Percentiles rank a stretch among this genome's conserved stretches.
Evolutionary conservation across 1,284 basidiomycete genomes (phyloP).

Genomic region (Tremellales sp.): DNA sequence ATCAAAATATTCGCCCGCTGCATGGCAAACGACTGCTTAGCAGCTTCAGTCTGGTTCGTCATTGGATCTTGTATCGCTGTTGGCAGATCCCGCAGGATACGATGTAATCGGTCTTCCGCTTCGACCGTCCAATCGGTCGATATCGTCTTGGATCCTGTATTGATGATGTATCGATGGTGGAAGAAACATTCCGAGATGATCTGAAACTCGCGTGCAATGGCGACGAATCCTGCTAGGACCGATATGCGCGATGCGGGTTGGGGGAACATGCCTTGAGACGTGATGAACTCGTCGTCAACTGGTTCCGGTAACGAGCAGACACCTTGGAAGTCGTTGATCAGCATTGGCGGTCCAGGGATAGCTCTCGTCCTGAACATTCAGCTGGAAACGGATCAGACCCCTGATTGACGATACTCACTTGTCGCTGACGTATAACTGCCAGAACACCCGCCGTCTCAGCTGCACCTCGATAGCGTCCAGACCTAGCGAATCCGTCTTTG

Average conservation of each 20-base stretch:
- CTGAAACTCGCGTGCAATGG: slow-evolving; percentile 39
- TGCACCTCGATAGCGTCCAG: slow-evolving; percentile 44
- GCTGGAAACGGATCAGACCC: not conserved
- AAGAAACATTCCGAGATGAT: slow-evolving; percentile 47
- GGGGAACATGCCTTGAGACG: slow-evolving; percentile 45
- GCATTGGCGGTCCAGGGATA: slow-evolving; percentile 44
- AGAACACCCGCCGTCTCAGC: slow-evolving; percentile 43
- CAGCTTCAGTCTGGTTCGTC: slow-evolving; percentile 14
- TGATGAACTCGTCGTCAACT: slow-evolving; percentile 48
- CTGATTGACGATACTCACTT: slow-evolving; percentile 28
- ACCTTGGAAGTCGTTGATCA: slow-evolving; percentile 48
- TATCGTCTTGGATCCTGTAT: slow-evolving; percentile 11
- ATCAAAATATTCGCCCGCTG: slow-evolving; percentile 45
- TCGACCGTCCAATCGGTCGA: slow-evolving; percentile 15
- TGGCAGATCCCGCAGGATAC: slow-evolving; percentile 32
- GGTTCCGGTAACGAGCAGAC: slow-evolving; percentile 41
- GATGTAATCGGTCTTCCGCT: slow-evolving; percentile 38
- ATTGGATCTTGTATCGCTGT: slow-evolving; percentile 31
- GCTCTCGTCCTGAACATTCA: slow-evolving; percentile 36
- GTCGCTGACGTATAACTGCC: slow-evolving; percentile 45
- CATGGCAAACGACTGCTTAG: slow-evolving; percentile 38
- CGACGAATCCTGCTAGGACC: slow-evolving; percentile 45
- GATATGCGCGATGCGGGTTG: slow-evolving; percentile 38
- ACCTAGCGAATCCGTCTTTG: slow-evolving; percentile 33
- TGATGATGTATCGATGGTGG: slow-evolving; percentile 38